phyloP scores from a whole-genome alignment of 2,329 filamentous ascomycete genomes.

The Aspergillus sp. region DNA sequence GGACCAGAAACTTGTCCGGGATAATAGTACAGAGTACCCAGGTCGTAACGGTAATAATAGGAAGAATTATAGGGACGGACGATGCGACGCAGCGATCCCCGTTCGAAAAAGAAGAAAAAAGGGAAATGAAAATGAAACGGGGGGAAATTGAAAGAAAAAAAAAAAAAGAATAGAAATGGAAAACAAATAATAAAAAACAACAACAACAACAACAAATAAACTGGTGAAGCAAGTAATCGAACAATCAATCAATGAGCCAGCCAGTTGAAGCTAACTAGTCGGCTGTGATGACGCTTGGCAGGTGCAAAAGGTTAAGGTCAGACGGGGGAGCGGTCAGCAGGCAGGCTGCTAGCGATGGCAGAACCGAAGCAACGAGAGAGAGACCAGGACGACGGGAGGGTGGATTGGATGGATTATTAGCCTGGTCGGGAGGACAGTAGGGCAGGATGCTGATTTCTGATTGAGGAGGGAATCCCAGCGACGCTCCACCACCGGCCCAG shows the following conservation, averaged over 20 bases:
- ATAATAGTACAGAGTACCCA: not conserved
- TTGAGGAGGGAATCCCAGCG: conserved; percentile 6
- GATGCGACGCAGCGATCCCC: no score
- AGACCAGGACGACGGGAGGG: not conserved
- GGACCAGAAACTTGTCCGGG: not conserved
- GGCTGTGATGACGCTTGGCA: not conserved
- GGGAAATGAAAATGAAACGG: no score
- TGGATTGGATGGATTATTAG: conserved; percentile 3
- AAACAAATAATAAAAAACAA: not conserved
- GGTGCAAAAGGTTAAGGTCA: not conserved
- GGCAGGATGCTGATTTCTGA: not conserved
- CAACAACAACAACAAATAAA: not conserved
- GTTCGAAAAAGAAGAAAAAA: no score
- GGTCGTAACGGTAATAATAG: not conserved
- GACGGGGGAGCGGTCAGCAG: not conserved
- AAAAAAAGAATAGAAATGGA: not conserved
- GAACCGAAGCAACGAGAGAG: not conserved
- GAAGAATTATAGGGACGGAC: no score
- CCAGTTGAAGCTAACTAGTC: not conserved
- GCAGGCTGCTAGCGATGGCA: not conserved
- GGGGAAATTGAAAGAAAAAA: not conserved
- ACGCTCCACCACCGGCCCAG: conserved; percentile 6
- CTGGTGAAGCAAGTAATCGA: not conserved
- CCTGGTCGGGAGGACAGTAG: not conserved
- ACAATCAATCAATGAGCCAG: not conserved